Evolutionary conservation across 2,329 filamentous ascomycete species (phyloP).

Genomic region (Pyrenophora graminea): DNA sequence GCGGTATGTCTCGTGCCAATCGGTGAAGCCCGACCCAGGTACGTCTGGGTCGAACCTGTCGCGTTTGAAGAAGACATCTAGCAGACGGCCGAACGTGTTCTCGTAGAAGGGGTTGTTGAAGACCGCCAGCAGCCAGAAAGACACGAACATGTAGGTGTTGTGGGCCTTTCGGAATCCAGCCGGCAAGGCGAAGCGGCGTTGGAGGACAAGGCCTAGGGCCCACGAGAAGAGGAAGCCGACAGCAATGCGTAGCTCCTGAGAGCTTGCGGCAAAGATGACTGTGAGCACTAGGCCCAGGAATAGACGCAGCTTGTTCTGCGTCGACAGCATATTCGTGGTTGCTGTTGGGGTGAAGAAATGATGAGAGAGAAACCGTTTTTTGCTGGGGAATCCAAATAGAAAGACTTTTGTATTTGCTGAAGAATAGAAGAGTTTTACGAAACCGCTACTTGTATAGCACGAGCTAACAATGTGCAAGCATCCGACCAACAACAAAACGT

Average conservation of each 20-base stretch:
- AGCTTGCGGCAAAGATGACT: slow-evolving; percentile 6
- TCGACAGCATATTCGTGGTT: slow-evolving; percentile 11
- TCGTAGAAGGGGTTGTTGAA: slow-evolving; percentile 15
- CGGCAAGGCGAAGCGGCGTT: background rate
- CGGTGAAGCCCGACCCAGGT: slow-evolving; percentile 15
- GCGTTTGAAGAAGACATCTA: slow-evolving; percentile 10
- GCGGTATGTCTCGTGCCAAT: slow-evolving; percentile 10
- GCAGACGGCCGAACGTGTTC: slow-evolving; percentile 9
- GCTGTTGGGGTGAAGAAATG: background rate
- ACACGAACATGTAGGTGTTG: slow-evolving; percentile 8
- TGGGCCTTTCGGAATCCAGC: background rate
- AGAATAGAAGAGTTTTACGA: background rate
- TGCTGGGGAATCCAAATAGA: background rate
- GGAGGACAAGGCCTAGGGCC: slow-evolving; percentile 12
- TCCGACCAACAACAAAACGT: background rate
- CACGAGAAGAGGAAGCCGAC: slow-evolving; percentile 8
- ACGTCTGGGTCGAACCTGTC: slow-evolving; percentile 3
- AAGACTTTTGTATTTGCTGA: background rate
- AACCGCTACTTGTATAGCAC: too few species aligned
- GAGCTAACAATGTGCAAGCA: too few species aligned
- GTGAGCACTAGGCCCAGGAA: slow-evolving; percentile 13
- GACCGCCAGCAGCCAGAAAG: slow-evolving; percentile 14
- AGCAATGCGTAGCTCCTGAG: slow-evolving; percentile 11
- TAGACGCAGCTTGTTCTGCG: slow-evolving; percentile 1
- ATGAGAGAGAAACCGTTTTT: background rate